Evolutionary conservation across 2,329 filamentous ascomycete genomes (phyloP).

Genomic region (Fusarium ambrosium): DNA sequence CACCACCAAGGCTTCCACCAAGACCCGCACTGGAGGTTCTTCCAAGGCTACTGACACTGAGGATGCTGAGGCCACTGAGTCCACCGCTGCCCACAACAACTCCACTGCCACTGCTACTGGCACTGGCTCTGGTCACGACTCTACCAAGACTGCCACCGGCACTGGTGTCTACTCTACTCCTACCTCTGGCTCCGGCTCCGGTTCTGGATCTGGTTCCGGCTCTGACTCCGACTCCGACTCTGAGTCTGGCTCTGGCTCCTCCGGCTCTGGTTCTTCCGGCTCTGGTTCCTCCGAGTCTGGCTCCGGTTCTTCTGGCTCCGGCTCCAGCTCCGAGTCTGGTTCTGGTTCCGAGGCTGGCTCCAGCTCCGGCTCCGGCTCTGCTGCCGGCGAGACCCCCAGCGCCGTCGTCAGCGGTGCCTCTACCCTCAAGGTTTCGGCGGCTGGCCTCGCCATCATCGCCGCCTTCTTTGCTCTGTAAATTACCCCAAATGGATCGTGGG

Average conservation of each 20-base stretch:
- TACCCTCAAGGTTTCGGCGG: constrained; percentile 34
- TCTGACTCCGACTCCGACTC: constrained; percentile 13
- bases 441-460: constrained; percentile 36
- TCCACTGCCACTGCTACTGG: constrained; percentile 65
- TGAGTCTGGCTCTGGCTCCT: constrained; percentile 18
- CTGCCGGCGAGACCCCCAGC: constrained; percentile 37
- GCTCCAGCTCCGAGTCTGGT: constrained; percentile 29
- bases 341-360: constrained; percentile 28
- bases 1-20: constrained; percentile 42
- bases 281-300: constrained; percentile 27
- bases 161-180: constrained; percentile 30
- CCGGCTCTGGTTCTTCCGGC: constrained; percentile 28
- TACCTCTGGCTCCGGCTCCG: constrained; percentile 23
- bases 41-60: constrained; percentile 23
- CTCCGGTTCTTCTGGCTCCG: constrained; percentile 21
- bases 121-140: constrained; percentile 58
- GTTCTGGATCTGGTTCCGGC: constrained; percentile 4
- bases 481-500: constrained; percentile 41
- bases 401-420: constrained; percentile 32
- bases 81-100: constrained; percentile 60
- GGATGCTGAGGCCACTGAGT: constrained; percentile 52
- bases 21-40: constrained; percentile 18
- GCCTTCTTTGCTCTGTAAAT: constrained; percentile 44
- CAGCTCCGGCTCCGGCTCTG: constrained; percentile 5
- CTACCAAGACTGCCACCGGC: constrained; percentile 24